Percentiles rank a stretch among this genome's conserved stretches.
These are phyloP conservation scores for Pisolithus sp. DNA, from an alignment of 768 basidiomycete species.

Conservation along the genomic window DNA sequence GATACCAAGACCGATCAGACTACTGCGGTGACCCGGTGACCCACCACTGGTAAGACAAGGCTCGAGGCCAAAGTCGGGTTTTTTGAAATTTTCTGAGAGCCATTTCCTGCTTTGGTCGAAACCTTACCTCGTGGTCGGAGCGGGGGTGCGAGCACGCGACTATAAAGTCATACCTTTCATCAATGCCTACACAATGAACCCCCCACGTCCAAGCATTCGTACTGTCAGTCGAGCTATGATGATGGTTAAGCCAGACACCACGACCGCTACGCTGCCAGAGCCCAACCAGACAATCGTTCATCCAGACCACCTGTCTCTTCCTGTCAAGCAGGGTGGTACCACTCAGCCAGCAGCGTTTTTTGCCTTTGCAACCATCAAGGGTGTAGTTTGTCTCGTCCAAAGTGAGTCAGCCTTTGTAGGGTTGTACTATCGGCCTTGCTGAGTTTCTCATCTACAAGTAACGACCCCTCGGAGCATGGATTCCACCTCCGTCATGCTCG, in stretches of 20 bases:
- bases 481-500: constrained; percentile 11
- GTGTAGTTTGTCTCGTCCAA: constrained; percentile 25
- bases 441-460: background rate
- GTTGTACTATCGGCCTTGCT: constrained; percentile 10
- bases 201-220: background rate
- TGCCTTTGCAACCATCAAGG: constrained; percentile 27
- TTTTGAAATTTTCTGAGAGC: background rate
- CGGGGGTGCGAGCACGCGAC: background rate
- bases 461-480: constrained; percentile 3
- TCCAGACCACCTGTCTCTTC: constrained; percentile 8
- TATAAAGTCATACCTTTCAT: background rate
- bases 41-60: too few species aligned
- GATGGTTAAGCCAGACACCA: background rate
- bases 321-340: constrained; percentile 9
- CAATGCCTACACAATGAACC: too few species aligned
- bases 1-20: too few species aligned
- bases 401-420: constrained; percentile 9
- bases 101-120: background rate
- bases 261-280: background rate
- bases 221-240: background rate
- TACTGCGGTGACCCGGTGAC: too few species aligned
- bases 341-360: constrained; percentile 27
- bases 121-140: background rate
- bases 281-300: too few species aligned
- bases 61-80: too few species aligned